These are phyloP conservation scores for Erysimum cheiranthoides DNA, from an alignment of 345 rosid genomes.

Conservation along the genomic window DNA sequence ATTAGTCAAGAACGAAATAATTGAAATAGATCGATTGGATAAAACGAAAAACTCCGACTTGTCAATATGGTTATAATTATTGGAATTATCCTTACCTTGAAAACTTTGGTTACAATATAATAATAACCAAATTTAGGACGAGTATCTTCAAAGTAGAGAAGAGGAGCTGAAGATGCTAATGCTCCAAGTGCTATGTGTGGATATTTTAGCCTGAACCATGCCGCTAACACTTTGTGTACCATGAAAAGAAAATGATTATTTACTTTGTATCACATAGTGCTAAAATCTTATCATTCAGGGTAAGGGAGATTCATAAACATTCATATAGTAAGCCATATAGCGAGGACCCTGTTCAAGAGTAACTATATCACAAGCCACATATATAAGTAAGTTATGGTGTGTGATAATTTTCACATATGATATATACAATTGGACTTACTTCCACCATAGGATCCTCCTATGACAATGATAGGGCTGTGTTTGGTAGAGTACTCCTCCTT, in stretches of 20 bases:
- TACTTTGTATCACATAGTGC: neutral
- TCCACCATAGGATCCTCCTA: conserved; percentile 84
- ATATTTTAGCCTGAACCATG: conserved; percentile 75
- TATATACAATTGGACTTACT: conserved; percentile 50
- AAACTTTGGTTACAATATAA: conserved; percentile 56
- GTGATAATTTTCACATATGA: neutral
- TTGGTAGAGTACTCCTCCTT: conserved; percentile 49
- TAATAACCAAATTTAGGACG: conserved; percentile 58
- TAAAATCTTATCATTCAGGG: neutral
- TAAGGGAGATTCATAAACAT: neutral
- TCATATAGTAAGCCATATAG: neutral
- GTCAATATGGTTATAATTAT: neutral
- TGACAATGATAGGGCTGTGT: conserved; percentile 63
- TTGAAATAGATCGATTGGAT: neutral
- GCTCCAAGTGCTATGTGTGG: conserved; percentile 71
- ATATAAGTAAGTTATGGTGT: neutral
- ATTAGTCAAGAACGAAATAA: neutral
- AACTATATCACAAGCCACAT: conserved; percentile 1
- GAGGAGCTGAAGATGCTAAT: conserved; percentile 75
- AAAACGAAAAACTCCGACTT: neutral
- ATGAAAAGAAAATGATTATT: conserved; percentile 21
- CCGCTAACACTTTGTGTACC: conserved; percentile 59
- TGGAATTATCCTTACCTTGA: conserved; percentile 45
- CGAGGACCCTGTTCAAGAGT: neutral
- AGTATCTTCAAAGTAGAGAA: conserved; percentile 59